Evolutionary conservation across 352 stramenopile species (phyloP), one percentile per base, ranked within the genome.

Genomic region (Globisporangium solare): DNA sequence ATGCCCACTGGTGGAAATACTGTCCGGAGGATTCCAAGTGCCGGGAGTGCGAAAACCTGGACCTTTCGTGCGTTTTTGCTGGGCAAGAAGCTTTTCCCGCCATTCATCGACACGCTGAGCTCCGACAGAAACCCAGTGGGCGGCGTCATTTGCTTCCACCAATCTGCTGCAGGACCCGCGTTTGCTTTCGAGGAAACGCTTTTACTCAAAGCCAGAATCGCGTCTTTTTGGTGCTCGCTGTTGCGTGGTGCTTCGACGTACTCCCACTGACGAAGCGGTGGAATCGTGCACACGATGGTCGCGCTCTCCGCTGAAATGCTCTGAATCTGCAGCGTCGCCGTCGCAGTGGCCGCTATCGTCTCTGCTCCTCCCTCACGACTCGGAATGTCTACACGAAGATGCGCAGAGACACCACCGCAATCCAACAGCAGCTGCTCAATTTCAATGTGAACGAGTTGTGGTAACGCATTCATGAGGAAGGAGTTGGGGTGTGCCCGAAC

Each of bases 91-190:
- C 54, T 73, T 46, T 66, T 66, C 0, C 70, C 68, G 18, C 57
- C 51, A 58, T 87, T 83, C 68, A 91, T 74, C 0, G 78, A 84
- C 18, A 91, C 56, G 4, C 47, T 56, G 0, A 91, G 13, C 18
- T 72, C 48, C 24, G 68, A 57, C 39, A 48, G 7, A 56, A 81
- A 79, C 0, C 66, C 65, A 37, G 60, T 17, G 53, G 56, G 74
- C 64, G 22, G 56, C 43, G 59, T 70, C 17, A 18, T 43, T 43
- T 47, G 18, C 40, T 67, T 71, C 73, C 70, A 82, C 73, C 67
- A 82, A 45, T 73, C 58, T 7, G 45, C n/a, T 56, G 66, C 64
- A 5, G 47, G 20, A 11, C 6, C 27, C 27, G 27, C 27, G 1
- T 7, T 35, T 35, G 7, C 4, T 10, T 35, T 35, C 10, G 27